phyloP scores from a whole-genome alignment of 768 basidiomycete species.

The Boletus sp. region DNA sequence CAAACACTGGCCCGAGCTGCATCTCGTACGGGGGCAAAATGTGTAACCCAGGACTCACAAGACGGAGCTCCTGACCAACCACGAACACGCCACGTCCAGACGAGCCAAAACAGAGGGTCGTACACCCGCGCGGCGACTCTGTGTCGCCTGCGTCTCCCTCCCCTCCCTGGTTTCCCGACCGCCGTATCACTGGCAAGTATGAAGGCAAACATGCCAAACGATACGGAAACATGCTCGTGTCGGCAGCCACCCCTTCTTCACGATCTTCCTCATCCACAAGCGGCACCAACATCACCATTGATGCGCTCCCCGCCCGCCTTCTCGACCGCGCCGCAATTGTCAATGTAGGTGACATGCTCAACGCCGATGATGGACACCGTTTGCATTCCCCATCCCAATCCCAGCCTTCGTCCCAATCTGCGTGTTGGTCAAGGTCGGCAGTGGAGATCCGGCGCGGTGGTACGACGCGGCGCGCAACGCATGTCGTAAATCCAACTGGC shows the following conservation, averaged over 20 bases:
- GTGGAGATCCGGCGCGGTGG: background rate
- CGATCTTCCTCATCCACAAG: slow-evolving; percentile 7
- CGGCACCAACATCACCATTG: slow-evolving; percentile 26
- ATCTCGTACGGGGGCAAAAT: slow-evolving; percentile 28
- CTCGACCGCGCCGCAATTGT: slow-evolving; percentile 26
- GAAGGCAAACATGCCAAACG: slow-evolving; percentile 12
- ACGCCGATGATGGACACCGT: background rate
- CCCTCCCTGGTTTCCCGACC: background rate
- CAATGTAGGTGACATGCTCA: slow-evolving; percentile 11
- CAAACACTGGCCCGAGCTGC: slow-evolving; percentile 29
- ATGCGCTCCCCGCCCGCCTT: slow-evolving; percentile 9
- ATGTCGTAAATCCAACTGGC: slow-evolving; percentile 29
- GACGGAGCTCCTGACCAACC: slow-evolving; percentile 20
- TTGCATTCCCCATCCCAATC: background rate
- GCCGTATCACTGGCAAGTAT: background rate
- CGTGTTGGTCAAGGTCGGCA: background rate
- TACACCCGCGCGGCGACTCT: slow-evolving; percentile 5
- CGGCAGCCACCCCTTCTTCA: background rate
- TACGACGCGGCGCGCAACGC: slow-evolving; percentile 10
- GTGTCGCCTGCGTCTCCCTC: background rate
- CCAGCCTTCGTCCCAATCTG: background rate
- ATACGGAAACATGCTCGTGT: slow-evolving; percentile 17
- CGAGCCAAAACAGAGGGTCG: slow-evolving; percentile 19
- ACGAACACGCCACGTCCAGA: slow-evolving; percentile 31
- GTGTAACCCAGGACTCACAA: slow-evolving; percentile 21